Evolutionary conservation across 108 stramenopile species (phyloP).

Genomic region (Cyclotella sp.): DNA sequence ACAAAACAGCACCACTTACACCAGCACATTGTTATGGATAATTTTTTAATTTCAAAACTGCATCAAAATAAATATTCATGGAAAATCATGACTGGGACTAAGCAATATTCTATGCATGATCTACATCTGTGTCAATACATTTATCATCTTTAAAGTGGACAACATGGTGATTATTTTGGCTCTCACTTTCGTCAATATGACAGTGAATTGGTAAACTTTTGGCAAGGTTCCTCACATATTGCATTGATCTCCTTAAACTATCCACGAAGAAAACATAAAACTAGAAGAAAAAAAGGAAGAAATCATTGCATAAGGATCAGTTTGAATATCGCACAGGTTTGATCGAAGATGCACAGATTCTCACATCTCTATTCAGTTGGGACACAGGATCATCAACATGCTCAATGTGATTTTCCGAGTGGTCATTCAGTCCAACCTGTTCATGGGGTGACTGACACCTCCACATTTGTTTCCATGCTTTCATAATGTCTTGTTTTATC

Average conservation of each 20-base stretch:
- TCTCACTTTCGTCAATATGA: neutral
- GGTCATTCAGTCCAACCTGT: neutral
- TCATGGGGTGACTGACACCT: slow-evolving; percentile 17
- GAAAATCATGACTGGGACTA: too few species aligned
- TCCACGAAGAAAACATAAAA: neutral
- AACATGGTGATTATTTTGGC: neutral
- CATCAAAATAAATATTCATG: too few species aligned
- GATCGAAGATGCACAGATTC: neutral
- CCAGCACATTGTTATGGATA: too few species aligned
- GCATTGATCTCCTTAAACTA: slow-evolving; percentile 1
- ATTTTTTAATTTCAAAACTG: too few species aligned
- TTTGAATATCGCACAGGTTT: too few species aligned
- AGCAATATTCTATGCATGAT: too few species aligned
- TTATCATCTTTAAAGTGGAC: neutral
- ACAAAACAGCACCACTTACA: too few species aligned
- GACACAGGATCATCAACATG: neutral
- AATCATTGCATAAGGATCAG: too few species aligned
- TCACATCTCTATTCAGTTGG: neutral
- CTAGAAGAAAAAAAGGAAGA: too few species aligned
- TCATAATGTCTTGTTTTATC: slow-evolving; percentile 39
- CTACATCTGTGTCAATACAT: too few species aligned
- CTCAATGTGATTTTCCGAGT: neutral
- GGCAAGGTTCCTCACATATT: neutral
- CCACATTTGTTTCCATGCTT: slow-evolving; percentile 33
- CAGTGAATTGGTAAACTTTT: neutral